phyloP scores from a whole-genome alignment of 805 yeast species.

The Ogataea corticis region DNA sequence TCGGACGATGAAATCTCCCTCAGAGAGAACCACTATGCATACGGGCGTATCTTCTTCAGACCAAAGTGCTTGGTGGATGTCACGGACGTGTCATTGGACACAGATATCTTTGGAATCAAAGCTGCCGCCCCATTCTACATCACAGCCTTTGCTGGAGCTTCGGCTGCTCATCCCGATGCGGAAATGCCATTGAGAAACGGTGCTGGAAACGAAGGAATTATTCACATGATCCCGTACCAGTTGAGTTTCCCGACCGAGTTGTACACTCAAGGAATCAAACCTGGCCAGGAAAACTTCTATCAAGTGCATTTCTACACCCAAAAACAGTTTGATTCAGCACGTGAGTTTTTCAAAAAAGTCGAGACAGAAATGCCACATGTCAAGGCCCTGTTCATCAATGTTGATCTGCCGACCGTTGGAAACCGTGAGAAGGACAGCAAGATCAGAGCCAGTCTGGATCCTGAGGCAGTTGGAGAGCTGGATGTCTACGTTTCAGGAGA shows the following conservation, averaged over 20 bases:
- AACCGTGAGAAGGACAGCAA: slow-evolving; percentile 85
- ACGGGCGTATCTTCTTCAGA: slow-evolving; percentile 80
- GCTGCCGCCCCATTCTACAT: slow-evolving; percentile 78
- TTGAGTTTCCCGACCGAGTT: slow-evolving; percentile 83
- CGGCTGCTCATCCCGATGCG: slow-evolving; percentile 86
- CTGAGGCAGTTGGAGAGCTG: slow-evolving; percentile 20
- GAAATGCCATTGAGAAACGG: slow-evolving; percentile 76
- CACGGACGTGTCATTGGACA: slow-evolving; percentile 53
- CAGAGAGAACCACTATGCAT: slow-evolving; percentile 87
- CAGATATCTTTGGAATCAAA: slow-evolving; percentile 68
- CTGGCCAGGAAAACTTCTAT: slow-evolving; percentile 74
- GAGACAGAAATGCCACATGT: slow-evolving; percentile 49
- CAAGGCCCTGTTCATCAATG: slow-evolving; percentile 77
- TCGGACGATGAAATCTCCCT: slow-evolving; percentile 87
- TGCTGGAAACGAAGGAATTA: slow-evolving; percentile 62
- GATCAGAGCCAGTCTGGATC: slow-evolving; percentile 57
- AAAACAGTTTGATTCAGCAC: slow-evolving; percentile 60
- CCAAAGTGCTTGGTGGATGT: slow-evolving; percentile 84
- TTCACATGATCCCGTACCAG: slow-evolving; percentile 86
- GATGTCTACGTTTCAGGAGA: slow-evolving; percentile 10
- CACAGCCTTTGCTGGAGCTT: slow-evolving; percentile 88
- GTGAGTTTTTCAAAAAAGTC: slow-evolving; percentile 21
- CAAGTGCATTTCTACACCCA: slow-evolving; percentile 73
- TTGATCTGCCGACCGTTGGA: slow-evolving; percentile 85
- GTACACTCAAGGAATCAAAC: slow-evolving; percentile 61